Percentiles rank a stretch among this genome's conserved stretches.
phyloP scores from a whole-genome alignment of 2,329 filamentous ascomycete genomes.

The Penicillium sp. region DNA sequence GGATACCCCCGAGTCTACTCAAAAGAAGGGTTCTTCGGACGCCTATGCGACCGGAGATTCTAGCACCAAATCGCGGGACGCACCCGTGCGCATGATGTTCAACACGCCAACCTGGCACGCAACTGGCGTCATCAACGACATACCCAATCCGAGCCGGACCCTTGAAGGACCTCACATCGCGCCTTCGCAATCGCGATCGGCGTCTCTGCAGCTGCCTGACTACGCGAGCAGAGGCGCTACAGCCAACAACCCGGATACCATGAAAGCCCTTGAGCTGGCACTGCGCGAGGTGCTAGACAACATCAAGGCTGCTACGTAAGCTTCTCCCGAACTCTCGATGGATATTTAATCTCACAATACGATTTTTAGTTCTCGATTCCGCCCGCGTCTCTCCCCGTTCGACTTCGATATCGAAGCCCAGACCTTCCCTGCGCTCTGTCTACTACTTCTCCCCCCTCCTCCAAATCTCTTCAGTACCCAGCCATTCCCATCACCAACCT shows the following conservation, averaged over 20 bases:
- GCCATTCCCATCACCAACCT: constrained; percentile 75
- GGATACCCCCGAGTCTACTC: constrained; percentile 60
- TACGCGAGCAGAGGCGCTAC: constrained; percentile 65
- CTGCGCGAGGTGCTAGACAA: constrained; percentile 81
- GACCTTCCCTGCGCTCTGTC: constrained; percentile 82
- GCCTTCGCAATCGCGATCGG: constrained; percentile 37
- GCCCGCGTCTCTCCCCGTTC: constrained; percentile 55
- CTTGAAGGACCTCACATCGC: constrained; percentile 40
- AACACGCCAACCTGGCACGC: constrained; percentile 73
- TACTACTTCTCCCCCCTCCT: constrained; percentile 79
- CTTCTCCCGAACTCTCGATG: constrained; percentile 12
- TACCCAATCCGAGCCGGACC: constrained; percentile 59
- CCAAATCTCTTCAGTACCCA: constrained; percentile 81
- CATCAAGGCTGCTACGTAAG: constrained; percentile 80
- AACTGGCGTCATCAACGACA: constrained; percentile 78
- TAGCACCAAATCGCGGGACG: constrained; percentile 38
- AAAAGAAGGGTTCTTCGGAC: constrained; percentile 47
- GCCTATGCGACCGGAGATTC: constrained; percentile 40
- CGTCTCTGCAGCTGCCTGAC: constrained; percentile 47
- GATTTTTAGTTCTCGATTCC: constrained; percentile 45
- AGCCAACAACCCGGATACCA: constrained; percentile 78
- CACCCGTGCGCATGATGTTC: constrained; percentile 54
- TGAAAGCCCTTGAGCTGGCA: constrained; percentile 81
- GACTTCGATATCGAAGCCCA: constrained; percentile 85
- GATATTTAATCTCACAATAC: constrained; percentile 1